phyloP scores from a whole-genome alignment of 1,139 yeast species.

The Geotrichum fermentans region DNA sequence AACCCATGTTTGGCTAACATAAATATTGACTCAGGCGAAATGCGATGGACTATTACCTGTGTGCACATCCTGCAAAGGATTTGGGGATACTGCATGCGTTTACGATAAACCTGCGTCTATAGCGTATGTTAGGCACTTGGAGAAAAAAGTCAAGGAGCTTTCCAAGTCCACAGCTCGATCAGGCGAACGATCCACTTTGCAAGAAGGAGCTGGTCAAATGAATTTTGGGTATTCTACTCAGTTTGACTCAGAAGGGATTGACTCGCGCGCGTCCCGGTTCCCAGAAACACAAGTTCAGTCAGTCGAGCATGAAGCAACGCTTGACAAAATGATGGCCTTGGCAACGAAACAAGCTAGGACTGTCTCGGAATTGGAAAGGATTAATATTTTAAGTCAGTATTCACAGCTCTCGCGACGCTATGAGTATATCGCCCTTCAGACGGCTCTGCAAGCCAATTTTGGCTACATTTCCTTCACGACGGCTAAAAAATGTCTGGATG shows the following conservation, averaged over 20 bases:
- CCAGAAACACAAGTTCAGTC: constrained; percentile 1
- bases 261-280: constrained; percentile 1
- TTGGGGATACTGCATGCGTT: constrained; percentile 17
- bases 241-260: constrained; percentile 1
- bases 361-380: constrained; percentile 11
- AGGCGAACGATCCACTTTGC: background rate
- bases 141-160: constrained; percentile 18
- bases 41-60: constrained; percentile 20
- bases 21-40: constrained; percentile 13
- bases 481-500: constrained; percentile 16
- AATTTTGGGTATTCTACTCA: background rate
- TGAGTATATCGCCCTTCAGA: constrained; percentile 11
- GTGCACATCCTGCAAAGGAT: constrained; percentile 19
- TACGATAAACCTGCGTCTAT: constrained; percentile 21
- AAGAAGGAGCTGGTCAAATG: constrained; percentile 1
- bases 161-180: constrained; percentile 8
- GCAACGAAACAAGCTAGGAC: constrained; percentile 1
- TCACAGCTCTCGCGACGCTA: constrained; percentile 3
- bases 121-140: constrained; percentile 20
- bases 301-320: background rate
- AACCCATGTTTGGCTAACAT: no score
- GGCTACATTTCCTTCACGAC: constrained; percentile 17
- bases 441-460: constrained; percentile 14
- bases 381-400: constrained; percentile 4
- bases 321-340: background rate